Base-by-base conservation (phyloP, 352 stramenopile genomes). In the Pythium rhizo-oryzae region DNA sequence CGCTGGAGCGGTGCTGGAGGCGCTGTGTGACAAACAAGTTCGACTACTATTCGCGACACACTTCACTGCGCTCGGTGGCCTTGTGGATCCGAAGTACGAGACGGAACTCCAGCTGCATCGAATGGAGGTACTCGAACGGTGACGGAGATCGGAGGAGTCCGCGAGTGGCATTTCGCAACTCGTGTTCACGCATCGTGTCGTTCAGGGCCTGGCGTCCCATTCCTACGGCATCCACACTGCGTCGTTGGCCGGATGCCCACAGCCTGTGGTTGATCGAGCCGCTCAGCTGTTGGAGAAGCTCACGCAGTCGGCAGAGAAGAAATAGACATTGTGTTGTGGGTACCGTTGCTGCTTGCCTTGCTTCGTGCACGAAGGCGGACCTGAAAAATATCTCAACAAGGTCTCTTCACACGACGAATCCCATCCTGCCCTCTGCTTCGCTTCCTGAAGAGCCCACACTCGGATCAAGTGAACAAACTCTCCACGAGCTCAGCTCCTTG, bases 191-290 rank as follows among this genome's bases (percentile, higher is more conserved):
- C 85, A 96, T 58, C 74, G 89, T 3, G 81, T 96, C 0, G 82
- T 92, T 4, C 65, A 82, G 61, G 89, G 89, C 5, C 64, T 94
- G 8, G 85, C 87, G 9, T 35, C 76, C 8, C 76, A 91, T 15
- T 96, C 89, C 23, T 94, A 94, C 43, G 89, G 89, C 0, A 78
- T 96, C 54, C 80, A 96, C 50, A 93, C 85, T 1, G 89, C 89
- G 0, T 75, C 83, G 1, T 64, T 94, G 7, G 89, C 89, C n/a
- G 86, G 85, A 0, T 92, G 83, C 50, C 81, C 85, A 3, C 58
- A 68, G 4, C 30, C 66, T 8, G 82, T 93, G 11, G 49, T 90
- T 41, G 33, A 73, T 12, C 77, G 85, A 5, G 85, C 85, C 8
- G 79, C 70, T 0, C 72, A 92, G 57, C 63, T 88, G 41, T 55